These are phyloP conservation scores for Diplotaxis tenuifolia DNA, from an alignment of 345 rosid species.

Conservation along the genomic window DNA sequence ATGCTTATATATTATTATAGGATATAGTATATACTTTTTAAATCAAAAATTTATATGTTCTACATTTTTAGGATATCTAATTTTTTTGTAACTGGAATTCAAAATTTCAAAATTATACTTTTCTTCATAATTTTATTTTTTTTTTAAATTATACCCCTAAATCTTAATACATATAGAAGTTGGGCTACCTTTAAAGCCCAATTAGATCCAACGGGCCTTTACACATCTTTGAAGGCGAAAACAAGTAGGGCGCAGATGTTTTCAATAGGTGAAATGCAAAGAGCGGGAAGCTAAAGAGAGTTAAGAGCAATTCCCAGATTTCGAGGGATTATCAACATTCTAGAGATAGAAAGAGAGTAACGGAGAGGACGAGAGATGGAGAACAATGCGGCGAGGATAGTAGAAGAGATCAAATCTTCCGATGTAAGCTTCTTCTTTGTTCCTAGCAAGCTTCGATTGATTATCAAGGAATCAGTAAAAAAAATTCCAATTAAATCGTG, in stretches of 20 bases:
- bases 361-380: conserved; percentile 26
- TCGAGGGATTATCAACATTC: neutral
- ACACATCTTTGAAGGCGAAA: neutral
- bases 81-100: no score
- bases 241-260: no score
- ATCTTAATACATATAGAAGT: neutral
- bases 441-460: neutral
- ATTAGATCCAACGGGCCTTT: neutral
- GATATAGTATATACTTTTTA: no score
- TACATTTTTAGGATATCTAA: no score
- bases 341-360: conserved; percentile 10
- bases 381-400: conserved; percentile 42
- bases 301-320: neutral
- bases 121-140: no score
- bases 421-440: conserved; percentile 50
- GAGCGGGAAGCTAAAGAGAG: conserved; percentile 29
- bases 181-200: neutral
- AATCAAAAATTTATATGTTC: no score
- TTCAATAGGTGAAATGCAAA: neutral
- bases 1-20: no score
- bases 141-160: no score
- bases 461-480: neutral
- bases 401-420: conserved; percentile 57
- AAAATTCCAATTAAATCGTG: neutral
- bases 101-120: no score